Evolutionary conservation across 495 filamentous ascomycete genomes (phyloP).

Genomic region (Hypoxylon fragiforme): DNA sequence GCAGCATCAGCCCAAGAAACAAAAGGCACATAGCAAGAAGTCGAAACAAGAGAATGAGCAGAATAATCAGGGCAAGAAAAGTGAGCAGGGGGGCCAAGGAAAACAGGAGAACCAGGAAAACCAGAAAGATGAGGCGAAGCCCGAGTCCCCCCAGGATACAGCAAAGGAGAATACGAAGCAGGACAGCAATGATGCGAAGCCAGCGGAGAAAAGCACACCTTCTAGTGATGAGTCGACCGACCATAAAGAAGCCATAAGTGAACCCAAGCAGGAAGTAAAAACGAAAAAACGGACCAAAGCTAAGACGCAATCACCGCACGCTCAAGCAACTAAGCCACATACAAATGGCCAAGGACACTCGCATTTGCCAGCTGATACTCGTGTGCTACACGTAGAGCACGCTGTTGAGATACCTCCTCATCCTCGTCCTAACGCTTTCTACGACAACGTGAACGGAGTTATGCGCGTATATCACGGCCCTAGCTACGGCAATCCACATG

Average conservation of each 20-base stretch:
- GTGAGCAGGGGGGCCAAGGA: slow-evolving; percentile 7
- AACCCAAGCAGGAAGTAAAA: neutral
- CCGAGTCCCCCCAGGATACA: slow-evolving; percentile 2
- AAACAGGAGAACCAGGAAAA: slow-evolving; percentile 16
- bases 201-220: neutral
- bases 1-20: too few relatives aligned
- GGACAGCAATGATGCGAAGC: slow-evolving; percentile 17
- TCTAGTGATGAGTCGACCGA: neutral
- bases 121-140: neutral
- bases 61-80: slow-evolving; percentile 1
- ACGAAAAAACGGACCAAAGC: slow-evolving; percentile 1
- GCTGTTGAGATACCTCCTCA: slow-evolving; percentile 44
- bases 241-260: neutral
- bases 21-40: too few relatives aligned
- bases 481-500: slow-evolving; percentile 48
- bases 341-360: slow-evolving; percentile 38
- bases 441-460: slow-evolving; percentile 43
- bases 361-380: slow-evolving; percentile 41
- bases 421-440: slow-evolving; percentile 55
- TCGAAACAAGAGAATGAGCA: too few relatives aligned
- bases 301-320: neutral
- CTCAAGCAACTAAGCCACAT: slow-evolving; percentile 1
- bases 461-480: slow-evolving; percentile 55
- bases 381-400: slow-evolving; percentile 50
- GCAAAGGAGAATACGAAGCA: slow-evolving; percentile 2